phyloP scores from a whole-genome alignment of 78 protist species.

The Guillardia theta region DNA sequence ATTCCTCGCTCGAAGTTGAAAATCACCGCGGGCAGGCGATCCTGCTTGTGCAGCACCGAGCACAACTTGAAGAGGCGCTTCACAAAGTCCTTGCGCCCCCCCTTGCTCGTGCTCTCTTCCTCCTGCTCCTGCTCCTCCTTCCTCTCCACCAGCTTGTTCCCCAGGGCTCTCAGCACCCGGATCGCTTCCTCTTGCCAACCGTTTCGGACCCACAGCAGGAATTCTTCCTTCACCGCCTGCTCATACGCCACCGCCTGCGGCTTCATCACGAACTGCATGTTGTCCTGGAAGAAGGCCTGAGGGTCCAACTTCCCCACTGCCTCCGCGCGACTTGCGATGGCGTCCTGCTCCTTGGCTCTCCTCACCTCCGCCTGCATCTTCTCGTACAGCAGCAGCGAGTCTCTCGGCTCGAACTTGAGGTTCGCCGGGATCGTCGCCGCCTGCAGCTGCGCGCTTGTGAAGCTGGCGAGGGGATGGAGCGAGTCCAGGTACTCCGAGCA shows the following conservation, averaged over 20 bases:
- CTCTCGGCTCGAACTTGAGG: conserved; percentile 19
- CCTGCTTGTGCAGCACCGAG: conserved; percentile 24
- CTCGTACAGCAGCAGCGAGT: neutral
- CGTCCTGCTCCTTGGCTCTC: neutral
- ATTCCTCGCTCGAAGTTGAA: conserved; percentile 33
- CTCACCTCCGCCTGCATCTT: neutral
- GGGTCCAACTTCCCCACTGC: neutral
- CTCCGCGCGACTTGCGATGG: neutral
- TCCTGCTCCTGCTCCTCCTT: neutral
- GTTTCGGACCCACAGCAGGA: neutral
- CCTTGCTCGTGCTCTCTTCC: neutral
- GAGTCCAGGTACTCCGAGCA: neutral
- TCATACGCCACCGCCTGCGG: conserved; percentile 8
- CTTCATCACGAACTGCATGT: neutral
- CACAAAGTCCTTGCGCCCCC: neutral
- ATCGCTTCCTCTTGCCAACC: neutral
- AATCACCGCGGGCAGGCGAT: conserved; percentile 5
- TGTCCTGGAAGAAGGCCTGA: neutral
- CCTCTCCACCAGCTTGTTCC: neutral
- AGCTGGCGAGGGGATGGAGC: conserved; percentile 29
- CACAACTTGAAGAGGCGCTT: neutral
- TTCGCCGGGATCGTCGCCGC: neutral
- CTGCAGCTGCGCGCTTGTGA: neutral
- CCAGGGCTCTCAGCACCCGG: neutral
- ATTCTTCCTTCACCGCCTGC: neutral